Conservation (phyloP, 2,329 filamentous ascomycete genomes). For the Samsoniella hepiali region DNA sequence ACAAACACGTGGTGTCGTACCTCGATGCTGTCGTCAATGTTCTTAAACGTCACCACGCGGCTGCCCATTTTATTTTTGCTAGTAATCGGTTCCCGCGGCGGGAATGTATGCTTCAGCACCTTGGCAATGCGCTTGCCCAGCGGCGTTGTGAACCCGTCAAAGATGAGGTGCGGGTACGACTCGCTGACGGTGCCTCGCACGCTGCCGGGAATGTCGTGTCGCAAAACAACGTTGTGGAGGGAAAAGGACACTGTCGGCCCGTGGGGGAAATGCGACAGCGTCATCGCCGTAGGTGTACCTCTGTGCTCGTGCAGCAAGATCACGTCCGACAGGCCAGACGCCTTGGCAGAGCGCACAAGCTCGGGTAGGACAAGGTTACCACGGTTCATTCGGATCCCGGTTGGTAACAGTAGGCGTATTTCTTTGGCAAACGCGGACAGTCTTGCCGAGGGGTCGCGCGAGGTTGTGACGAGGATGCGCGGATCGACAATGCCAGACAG, state of each 20-base stretch:
- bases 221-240: slow-evolving; percentile 86
- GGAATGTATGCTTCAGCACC: slow-evolving; percentile 91
- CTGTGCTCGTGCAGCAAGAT: slow-evolving; percentile 88
- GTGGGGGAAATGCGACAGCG: slow-evolving; percentile 81
- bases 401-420: slow-evolving; percentile 78
- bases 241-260: slow-evolving; percentile 79
- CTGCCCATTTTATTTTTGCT: slow-evolving; percentile 74
- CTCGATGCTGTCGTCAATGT: slow-evolving; percentile 90
- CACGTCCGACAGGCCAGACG: slow-evolving; percentile 78
- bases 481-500: slow-evolving; percentile 91
- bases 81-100: slow-evolving; percentile 75
- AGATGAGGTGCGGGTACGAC: slow-evolving; percentile 90
- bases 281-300: slow-evolving; percentile 86
- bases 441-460: slow-evolving; percentile 78
- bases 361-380: slow-evolving; percentile 87
- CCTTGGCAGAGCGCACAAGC: slow-evolving; percentile 76
- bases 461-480: slow-evolving; percentile 85
- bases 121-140: slow-evolving; percentile 82
- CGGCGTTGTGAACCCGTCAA: slow-evolving; percentile 84
- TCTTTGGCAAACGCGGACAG: slow-evolving; percentile 92
- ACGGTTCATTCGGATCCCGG: slow-evolving; percentile 82
- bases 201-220: slow-evolving; percentile 87
- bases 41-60: slow-evolving; percentile 89
- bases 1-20: slow-evolving; percentile 84
- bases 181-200: slow-evolving; percentile 86